Conservation (phyloP, 2,329 filamentous ascomycete species). For the Penicillium nordicum region DNA sequence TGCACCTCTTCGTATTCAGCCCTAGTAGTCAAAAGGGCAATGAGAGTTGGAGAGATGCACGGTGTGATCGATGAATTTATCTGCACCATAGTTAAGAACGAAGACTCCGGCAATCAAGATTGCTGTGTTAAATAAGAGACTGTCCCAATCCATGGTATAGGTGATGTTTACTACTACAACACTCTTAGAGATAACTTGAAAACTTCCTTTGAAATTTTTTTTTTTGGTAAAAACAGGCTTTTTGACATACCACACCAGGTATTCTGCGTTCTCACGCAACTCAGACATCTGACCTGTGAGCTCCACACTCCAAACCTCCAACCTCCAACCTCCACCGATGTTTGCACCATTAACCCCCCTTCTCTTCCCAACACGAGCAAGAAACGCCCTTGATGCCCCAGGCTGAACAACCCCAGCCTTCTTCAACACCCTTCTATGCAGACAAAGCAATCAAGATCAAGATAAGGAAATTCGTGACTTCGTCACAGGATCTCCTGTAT, state of each 20-base stretch:
- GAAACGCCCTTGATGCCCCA: background rate
- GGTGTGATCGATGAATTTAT: constrained; percentile 53
- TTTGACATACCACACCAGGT: constrained; percentile 15
- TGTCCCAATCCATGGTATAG: constrained; percentile 16
- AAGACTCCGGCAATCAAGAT: constrained; percentile 45
- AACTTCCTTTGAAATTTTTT: constrained; percentile 27
- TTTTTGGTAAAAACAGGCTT: constrained; percentile 27
- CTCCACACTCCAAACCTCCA: background rate
- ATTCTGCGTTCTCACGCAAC: constrained; percentile 1
- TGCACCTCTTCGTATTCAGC: constrained; percentile 56
- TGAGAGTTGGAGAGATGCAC: constrained; percentile 48
- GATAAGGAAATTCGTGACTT: constrained; percentile 26
- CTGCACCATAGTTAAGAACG: constrained; percentile 51
- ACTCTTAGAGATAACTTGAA: constrained; percentile 7
- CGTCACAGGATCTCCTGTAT: constrained; percentile 18
- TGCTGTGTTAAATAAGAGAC: constrained; percentile 38
- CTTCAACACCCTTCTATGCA: constrained; percentile 14
- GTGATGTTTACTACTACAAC: background rate
- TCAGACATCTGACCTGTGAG: background rate
- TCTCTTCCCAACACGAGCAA: background rate
- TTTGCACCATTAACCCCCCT: background rate
- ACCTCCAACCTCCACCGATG: background rate
- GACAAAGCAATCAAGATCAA: constrained; percentile 11
- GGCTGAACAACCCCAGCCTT: background rate
- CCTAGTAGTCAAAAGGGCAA: constrained; percentile 53